Percentiles rank a stretch among this genome's conserved stretches.
Evolutionary conservation across 2,329 filamentous ascomycete genomes (phyloP).

Genomic region (Cercospora sp.): DNA sequence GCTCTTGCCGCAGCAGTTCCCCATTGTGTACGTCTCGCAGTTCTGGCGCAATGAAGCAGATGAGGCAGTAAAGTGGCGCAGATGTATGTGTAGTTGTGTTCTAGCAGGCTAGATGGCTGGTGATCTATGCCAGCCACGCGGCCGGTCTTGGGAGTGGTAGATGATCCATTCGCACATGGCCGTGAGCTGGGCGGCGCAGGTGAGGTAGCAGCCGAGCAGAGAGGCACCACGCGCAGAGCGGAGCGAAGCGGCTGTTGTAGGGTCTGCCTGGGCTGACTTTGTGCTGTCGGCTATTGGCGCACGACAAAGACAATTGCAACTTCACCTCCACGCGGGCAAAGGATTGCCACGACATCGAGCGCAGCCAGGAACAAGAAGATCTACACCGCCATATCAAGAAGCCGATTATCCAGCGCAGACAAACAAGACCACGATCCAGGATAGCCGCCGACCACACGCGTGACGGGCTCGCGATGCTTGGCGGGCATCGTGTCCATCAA

Average conservation of each 20-base stretch:
- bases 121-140: not conserved
- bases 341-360: not conserved
- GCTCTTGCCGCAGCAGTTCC: constrained; percentile 77
- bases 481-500: constrained; percentile 23
- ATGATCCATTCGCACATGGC: not conserved
- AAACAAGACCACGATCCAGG: not conserved
- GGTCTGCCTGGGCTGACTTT: not conserved
- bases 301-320: not conserved
- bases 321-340: not conserved
- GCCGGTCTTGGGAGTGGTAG: constrained; percentile 3
- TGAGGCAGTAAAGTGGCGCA: not conserved
- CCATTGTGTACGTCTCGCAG: constrained; percentile 59
- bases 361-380: not conserved
- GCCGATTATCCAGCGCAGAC: not conserved
- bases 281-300: constrained; percentile 6
- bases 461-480: constrained; percentile 11
- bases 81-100: not conserved
- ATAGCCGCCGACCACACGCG: constrained; percentile 1
- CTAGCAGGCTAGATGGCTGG: not conserved
- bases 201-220: not conserved
- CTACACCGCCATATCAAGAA: not conserved
- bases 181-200: not conserved
- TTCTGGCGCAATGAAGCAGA: not conserved
- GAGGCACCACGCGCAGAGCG: not conserved
- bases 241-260: not conserved